These are phyloP conservation scores for Carpinus fangiana DNA, from an alignment of 306 rosid genomes.

Conservation along the genomic window DNA sequence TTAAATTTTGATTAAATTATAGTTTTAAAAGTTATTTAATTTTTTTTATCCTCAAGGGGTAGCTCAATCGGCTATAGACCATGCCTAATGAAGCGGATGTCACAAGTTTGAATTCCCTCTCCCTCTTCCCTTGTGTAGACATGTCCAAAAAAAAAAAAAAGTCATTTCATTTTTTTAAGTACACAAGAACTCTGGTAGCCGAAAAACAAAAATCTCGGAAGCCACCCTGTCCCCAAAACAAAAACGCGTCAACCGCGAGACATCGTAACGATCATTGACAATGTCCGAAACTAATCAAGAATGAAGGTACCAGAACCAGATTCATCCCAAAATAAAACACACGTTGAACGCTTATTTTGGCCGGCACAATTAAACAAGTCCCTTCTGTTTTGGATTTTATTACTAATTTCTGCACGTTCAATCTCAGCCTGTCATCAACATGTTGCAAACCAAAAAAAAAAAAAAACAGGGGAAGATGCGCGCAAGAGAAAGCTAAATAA, in stretches of 20 bases:
- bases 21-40: no score
- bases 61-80: no score
- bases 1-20: no score
- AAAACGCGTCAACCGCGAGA: not conserved
- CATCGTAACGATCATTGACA: constrained; percentile 21
- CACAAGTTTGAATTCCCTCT: no score
- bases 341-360: not conserved
- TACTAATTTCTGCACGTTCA: constrained; percentile 11
- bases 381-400: not conserved
- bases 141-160: no score
- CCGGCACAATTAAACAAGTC: not conserved
- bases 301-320: not conserved
- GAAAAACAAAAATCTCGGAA: no score
- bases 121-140: no score
- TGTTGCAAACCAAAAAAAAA: not conserved
- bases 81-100: no score
- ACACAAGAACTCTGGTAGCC: no score
- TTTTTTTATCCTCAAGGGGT: no score
- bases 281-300: not conserved
- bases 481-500: not conserved
- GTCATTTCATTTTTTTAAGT: no score
- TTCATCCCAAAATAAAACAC: not conserved
- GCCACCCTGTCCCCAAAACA: no score
- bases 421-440: not conserved
- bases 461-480: not conserved